These are phyloP conservation scores for Delonix regia DNA, from an alignment of 306 rosid genomes.

Conservation along the genomic window DNA sequence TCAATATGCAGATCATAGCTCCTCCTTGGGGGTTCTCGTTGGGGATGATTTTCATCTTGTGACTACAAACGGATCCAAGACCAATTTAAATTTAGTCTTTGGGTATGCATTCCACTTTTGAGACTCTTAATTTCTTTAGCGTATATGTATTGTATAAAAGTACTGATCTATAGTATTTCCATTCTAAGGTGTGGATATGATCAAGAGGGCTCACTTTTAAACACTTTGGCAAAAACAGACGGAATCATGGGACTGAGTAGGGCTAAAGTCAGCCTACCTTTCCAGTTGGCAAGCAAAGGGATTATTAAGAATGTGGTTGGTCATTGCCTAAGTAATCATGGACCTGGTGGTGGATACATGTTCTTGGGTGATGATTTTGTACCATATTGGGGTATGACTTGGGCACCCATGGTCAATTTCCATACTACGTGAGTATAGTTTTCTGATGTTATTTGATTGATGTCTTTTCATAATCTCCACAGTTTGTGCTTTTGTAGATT, in stretches of 20 bases:
- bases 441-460: slow-evolving; percentile 10
- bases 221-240: slow-evolving; percentile 67
- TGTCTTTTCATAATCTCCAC: background rate
- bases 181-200: slow-evolving; percentile 81
- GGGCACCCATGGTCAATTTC: slow-evolving; percentile 69
- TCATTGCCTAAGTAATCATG: slow-evolving; percentile 65
- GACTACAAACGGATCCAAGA: slow-evolving; percentile 61
- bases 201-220: slow-evolving; percentile 74
- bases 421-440: slow-evolving; percentile 57
- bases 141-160: slow-evolving; percentile 2
- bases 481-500: background rate
- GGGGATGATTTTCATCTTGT: slow-evolving; percentile 64
- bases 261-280: slow-evolving; percentile 71
- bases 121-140: background rate
- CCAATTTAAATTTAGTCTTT: slow-evolving; percentile 59
- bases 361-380: slow-evolving; percentile 79
- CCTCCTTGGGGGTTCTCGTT: slow-evolving; percentile 80
- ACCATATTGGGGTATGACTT: slow-evolving; percentile 74
- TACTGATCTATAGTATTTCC: slow-evolving; percentile 39
- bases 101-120: slow-evolving; percentile 54
- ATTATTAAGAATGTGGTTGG: slow-evolving; percentile 75
- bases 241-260: slow-evolving; percentile 80
- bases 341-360: slow-evolving; percentile 74
- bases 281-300: slow-evolving; percentile 74
- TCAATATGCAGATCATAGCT: slow-evolving; percentile 80